Conservation (phyloP, 2,329 filamentous ascomycete genomes). For the Coniochaeta hoffmannii region DNA sequence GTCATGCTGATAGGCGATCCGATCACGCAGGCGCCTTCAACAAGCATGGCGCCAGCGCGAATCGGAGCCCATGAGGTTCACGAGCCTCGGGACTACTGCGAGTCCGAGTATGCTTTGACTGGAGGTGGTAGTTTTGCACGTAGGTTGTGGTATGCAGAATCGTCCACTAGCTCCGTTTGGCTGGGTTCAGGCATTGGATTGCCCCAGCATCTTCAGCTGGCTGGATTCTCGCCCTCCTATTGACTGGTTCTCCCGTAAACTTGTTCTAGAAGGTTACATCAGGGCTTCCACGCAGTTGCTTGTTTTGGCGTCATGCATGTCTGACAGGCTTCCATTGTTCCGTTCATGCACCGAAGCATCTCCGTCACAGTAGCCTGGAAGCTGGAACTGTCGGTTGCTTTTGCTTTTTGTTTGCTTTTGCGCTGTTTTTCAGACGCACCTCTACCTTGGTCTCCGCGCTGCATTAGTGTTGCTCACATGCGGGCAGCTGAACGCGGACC, state of each 20-base stretch:
- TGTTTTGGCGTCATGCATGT: not conserved
- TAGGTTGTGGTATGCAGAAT: conserved; percentile 3
- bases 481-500: not conserved
- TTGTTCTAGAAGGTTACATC: not conserved
- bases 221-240: not conserved
- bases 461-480: not conserved
- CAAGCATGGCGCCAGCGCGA: conserved; percentile 8
- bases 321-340: not conserved
- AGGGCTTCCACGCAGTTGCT: not conserved
- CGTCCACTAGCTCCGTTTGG: not conserved
- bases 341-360: not conserved
- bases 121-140: conserved; percentile 12
- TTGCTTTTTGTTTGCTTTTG: not conserved
- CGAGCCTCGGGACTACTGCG: too few species aligned
- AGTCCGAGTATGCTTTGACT: conserved; percentile 12
- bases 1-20: conserved; percentile 14
- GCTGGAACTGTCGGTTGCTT: not conserved
- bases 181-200: not conserved
- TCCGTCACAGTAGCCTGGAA: not conserved
- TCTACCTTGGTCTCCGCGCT: not conserved
- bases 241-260: not conserved
- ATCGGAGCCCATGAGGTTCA: too few species aligned
- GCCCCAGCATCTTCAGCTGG: not conserved
- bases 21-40: conserved; percentile 14
- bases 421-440: too few species aligned